A percentile compares a stretch with the other conserved stretches of the same genome.
Conservation (phyloP, 2,329 filamentous ascomycete genomes). For the Ophiostoma australiae region DNA sequence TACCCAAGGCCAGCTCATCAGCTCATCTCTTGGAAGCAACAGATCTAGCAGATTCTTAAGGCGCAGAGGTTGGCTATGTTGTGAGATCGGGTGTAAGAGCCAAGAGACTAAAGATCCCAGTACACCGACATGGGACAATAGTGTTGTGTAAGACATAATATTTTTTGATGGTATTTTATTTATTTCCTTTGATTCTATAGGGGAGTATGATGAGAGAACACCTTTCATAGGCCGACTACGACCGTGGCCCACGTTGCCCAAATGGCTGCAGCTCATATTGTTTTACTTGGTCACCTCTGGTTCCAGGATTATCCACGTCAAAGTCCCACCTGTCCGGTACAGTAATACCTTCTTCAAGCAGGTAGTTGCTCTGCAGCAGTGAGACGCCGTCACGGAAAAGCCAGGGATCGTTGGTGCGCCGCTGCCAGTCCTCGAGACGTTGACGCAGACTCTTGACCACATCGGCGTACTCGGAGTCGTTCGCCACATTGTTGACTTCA, state of each 20-base stretch:
- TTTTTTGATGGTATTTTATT: too few species aligned
- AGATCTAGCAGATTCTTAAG: too few species aligned
- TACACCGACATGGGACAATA: too few species aligned
- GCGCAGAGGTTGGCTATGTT: too few species aligned
- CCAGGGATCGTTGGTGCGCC: conserved; percentile 32
- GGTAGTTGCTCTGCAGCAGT: conserved; percentile 25
- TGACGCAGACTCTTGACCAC: conserved; percentile 34
- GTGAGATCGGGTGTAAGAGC: too few species aligned
- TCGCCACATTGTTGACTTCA: conserved; percentile 43
- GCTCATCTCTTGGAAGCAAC: too few species aligned
- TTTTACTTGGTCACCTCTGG: conserved; percentile 14
- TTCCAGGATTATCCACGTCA: conserved; percentile 27
- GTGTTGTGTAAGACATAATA: too few species aligned
- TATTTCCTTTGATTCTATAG: too few species aligned
- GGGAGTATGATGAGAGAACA: too few species aligned
- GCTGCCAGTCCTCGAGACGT: conserved; percentile 33
- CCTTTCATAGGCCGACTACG: not conserved
- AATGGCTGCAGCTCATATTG: not conserved
- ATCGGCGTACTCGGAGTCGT: conserved; percentile 32
- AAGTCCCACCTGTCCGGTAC: conserved; percentile 32
- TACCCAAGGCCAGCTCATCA: too few species aligned
- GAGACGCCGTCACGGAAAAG: conserved; percentile 32
- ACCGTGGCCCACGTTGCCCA: conserved; percentile 5
- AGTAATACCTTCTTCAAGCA: conserved; percentile 30
- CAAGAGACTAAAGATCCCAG: too few species aligned